A percentile compares a stretch with the other conserved stretches of the same genome.
Conservation (phyloP, 805 yeast species). For the Tetrapisispora nanseiensis region DNA sequence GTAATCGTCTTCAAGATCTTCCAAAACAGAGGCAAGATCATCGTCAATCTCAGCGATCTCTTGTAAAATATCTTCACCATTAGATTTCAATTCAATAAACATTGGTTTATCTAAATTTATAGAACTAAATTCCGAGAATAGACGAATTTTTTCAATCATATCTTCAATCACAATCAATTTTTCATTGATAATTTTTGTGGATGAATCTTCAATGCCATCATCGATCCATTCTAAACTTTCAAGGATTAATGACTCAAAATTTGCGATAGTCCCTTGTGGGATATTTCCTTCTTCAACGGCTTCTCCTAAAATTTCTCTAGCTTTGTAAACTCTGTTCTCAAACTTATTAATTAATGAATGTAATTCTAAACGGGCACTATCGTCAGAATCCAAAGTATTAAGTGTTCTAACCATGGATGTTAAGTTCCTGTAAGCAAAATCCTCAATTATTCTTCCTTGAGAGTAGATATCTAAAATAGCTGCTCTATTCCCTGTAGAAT, state of each 20-base stretch:
- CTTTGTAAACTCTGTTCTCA: conserved; percentile 63
- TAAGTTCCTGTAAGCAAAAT: conserved; percentile 41
- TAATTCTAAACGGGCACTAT: conserved; percentile 35
- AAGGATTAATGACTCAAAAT: conserved; percentile 32
- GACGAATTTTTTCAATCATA: conserved; percentile 28
- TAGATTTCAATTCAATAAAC: conserved; percentile 35
- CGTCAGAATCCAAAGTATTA: conserved; percentile 45
- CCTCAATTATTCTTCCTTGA: conserved; percentile 17
- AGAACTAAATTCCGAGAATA: conserved; percentile 34
- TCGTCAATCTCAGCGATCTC: conserved; percentile 37
- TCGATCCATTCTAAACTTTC: conserved; percentile 71
- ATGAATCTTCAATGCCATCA: conserved; percentile 49
- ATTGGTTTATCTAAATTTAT: conserved; percentile 40
- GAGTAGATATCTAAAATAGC: background rate
- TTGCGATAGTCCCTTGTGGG: conserved; percentile 32
- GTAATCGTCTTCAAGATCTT: conserved; percentile 34
- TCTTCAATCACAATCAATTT: background rate
- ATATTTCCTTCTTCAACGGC: conserved; percentile 37
- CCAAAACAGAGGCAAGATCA: conserved; percentile 37
- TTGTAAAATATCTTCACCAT: conserved; percentile 34
- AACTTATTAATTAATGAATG: conserved; percentile 57
- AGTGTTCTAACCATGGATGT: conserved; percentile 39
- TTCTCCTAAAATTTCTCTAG: conserved; percentile 53
- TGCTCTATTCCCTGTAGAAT: conserved; percentile 22
- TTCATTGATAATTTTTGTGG: background rate